These are phyloP conservation scores for Obelidium mucronatum DNA, from an alignment of 192 early-diverging fungal species.

Conservation along the genomic window DNA sequence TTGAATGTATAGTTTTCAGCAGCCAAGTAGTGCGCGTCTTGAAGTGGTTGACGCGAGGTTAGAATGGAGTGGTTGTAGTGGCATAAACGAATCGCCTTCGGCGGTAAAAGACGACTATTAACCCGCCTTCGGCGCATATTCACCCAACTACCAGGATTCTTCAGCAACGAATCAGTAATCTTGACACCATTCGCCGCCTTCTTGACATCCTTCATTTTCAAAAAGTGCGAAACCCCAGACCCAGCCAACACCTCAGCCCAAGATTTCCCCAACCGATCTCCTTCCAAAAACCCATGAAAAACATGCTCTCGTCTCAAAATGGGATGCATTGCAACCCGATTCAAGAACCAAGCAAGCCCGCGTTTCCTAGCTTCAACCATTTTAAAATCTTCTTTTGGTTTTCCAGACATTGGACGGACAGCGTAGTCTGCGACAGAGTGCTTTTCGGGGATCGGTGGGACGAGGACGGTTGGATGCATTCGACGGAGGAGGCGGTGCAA, in stretches of 20 bases:
- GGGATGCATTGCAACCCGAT: slow-evolving; percentile 88
- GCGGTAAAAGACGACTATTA: too few species aligned
- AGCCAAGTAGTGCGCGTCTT: slow-evolving; percentile 86
- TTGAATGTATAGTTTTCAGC: slow-evolving; percentile 92
- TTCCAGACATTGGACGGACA: slow-evolving; percentile 69
- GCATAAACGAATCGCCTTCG: too few species aligned
- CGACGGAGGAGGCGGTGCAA: slow-evolving; percentile 78
- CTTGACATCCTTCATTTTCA: slow-evolving; percentile 44
- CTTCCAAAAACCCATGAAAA: slow-evolving; percentile 92
- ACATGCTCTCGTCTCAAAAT: slow-evolving; percentile 86
- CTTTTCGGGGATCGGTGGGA: slow-evolving; percentile 98
- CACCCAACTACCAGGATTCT: slow-evolving; percentile 44
- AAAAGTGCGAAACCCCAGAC: slow-evolving; percentile 44
- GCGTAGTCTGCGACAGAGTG: slow-evolving; percentile 77
- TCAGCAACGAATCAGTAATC: slow-evolving; percentile 43
- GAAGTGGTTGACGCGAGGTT: neutral
- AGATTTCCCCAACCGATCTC: slow-evolving; percentile 27
- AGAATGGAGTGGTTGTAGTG: too few species aligned
- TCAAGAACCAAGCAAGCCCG: slow-evolving; percentile 93
- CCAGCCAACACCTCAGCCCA: slow-evolving; percentile 49
- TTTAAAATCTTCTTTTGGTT: slow-evolving; percentile 89
- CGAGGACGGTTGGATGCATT: slow-evolving; percentile 86
- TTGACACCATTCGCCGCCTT: slow-evolving; percentile 34
- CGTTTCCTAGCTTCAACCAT: slow-evolving; percentile 92
- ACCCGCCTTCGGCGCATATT: neutral